These are phyloP conservation scores for Candida insectorum DNA, from an alignment of 805 yeast genomes.

Conservation along the genomic window DNA sequence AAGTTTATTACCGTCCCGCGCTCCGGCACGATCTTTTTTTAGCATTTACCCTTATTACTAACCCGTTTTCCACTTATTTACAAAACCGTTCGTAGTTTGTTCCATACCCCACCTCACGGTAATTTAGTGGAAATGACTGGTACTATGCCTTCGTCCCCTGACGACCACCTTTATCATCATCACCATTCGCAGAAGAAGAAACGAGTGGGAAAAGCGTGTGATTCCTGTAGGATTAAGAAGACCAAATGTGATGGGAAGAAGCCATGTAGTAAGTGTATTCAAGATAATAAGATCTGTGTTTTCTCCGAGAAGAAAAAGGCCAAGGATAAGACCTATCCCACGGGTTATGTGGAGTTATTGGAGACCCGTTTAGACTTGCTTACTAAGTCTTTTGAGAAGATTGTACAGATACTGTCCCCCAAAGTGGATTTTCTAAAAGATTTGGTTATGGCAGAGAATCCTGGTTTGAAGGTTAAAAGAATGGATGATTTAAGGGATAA, in stretches of 20 bases:
- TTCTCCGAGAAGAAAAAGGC: slow-evolving; percentile 54
- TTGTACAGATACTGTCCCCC: slow-evolving; percentile 26
- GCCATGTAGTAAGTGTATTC: slow-evolving; percentile 55
- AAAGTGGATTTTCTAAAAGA: slow-evolving; percentile 20
- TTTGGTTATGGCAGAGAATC: slow-evolving; percentile 6
- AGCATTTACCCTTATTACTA: no score
- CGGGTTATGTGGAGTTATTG: slow-evolving; percentile 59
- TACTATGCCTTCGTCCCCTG: no score
- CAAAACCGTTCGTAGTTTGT: no score
- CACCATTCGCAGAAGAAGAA: slow-evolving; percentile 33
- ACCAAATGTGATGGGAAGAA: slow-evolving; percentile 62
- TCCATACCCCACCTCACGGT: no score
- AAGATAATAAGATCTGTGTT: slow-evolving; percentile 57
- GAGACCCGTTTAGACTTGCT: slow-evolving; percentile 56
- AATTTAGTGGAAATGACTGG: no score
- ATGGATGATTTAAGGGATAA: slow-evolving; percentile 1
- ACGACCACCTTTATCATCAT: slow-evolving; percentile 10
- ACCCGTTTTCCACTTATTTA: no score
- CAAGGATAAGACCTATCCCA: slow-evolving; percentile 54
- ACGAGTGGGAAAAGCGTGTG: slow-evolving; percentile 64
- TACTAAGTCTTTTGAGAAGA: slow-evolving; percentile 46
- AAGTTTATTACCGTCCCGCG: no score
- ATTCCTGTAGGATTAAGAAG: slow-evolving; percentile 58
- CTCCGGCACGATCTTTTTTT: no score
- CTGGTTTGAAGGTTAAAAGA: background rate